Percentiles rank a stretch among this genome's conserved stretches.
Conservation (phyloP, 1,284 basidiomycete genomes). For the Trichosporon ovoides region DNA sequence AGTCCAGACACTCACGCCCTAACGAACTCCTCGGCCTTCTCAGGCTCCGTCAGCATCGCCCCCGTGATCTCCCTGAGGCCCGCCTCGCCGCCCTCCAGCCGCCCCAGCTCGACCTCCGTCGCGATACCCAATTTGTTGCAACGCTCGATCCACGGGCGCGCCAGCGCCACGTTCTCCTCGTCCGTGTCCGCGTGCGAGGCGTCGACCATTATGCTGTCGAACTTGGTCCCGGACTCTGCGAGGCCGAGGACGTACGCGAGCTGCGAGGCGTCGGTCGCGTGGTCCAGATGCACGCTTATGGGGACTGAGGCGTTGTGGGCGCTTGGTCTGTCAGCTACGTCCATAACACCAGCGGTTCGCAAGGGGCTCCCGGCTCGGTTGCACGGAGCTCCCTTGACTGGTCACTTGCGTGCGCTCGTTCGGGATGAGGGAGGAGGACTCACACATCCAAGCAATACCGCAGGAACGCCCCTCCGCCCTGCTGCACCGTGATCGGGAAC, state of each 20-base stretch:
- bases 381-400: no score
- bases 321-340: slow-evolving; percentile 50
- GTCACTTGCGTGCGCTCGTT: no score
- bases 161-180: slow-evolving; percentile 48
- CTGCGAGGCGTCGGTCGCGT: slow-evolving; percentile 51
- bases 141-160: slow-evolving; percentile 42
- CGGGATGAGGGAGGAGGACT: no score
- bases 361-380: no score
- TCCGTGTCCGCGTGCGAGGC: slow-evolving; percentile 48
- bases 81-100: slow-evolving; percentile 51
- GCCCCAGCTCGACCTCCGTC: slow-evolving; percentile 52
- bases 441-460: slow-evolving; percentile 38
- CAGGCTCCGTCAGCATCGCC: slow-evolving; percentile 49
- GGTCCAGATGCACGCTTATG: slow-evolving; percentile 49
- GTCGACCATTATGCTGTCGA: slow-evolving; percentile 50
- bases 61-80: slow-evolving; percentile 50
- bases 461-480: slow-evolving; percentile 33
- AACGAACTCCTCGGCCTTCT: slow-evolving; percentile 48
- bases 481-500: slow-evolving; percentile 44
- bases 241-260: slow-evolving; percentile 48
- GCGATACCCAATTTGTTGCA: slow-evolving; percentile 46
- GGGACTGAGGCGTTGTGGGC: slow-evolving; percentile 48
- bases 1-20: slow-evolving; percentile 40
- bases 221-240: slow-evolving; percentile 46
- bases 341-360: no score